Percentiles rank a stretch among this genome's conserved stretches.
Conservation (phyloP, 768 basidiomycete species). For the Boletus coccyginus region DNA sequence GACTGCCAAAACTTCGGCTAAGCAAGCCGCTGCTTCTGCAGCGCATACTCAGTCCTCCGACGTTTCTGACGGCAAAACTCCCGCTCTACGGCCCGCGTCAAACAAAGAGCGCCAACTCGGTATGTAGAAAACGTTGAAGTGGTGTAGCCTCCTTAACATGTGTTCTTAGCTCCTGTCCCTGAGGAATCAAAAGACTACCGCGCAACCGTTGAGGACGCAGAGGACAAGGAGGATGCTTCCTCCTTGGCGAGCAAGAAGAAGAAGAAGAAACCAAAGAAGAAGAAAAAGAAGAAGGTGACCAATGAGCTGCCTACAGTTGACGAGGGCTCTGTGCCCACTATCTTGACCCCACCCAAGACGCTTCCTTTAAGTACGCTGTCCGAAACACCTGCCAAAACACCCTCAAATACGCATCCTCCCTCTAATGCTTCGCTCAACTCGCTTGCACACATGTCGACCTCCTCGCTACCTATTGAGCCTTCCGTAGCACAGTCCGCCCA, state of each 20-base stretch:
- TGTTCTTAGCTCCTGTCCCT: conserved; percentile 7
- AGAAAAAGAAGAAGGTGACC: conserved; percentile 57
- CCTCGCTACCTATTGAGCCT: conserved; percentile 44
- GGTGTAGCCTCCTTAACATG: neutral
- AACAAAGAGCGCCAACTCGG: conserved; percentile 14
- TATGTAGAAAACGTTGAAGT: neutral
- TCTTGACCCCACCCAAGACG: conserved; percentile 19
- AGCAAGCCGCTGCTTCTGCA: conserved; percentile 1
- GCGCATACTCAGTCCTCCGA: conserved; percentile 7
- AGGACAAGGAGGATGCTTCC: conserved; percentile 54
- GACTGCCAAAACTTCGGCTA: conserved; percentile 10
- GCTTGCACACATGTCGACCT: conserved; percentile 34
- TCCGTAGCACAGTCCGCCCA: conserved; percentile 64
- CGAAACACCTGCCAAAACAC: conserved; percentile 25
- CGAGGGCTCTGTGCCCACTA: conserved; percentile 14
- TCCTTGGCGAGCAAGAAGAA: conserved; percentile 52
- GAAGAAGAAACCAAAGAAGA: conserved; percentile 65
- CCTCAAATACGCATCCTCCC: neutral
- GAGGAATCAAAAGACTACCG: conserved; percentile 35
- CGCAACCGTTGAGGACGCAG: conserved; percentile 68
- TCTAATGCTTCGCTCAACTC: conserved; percentile 20
- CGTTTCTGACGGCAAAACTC: conserved; percentile 8
- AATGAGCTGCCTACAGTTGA: conserved; percentile 21
- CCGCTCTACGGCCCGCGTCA: conserved; percentile 4
- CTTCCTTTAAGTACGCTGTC: conserved; percentile 16